Evolutionary conservation across 768 basidiomycete genomes (phyloP).

Genomic region (Suillus americanus): DNA sequence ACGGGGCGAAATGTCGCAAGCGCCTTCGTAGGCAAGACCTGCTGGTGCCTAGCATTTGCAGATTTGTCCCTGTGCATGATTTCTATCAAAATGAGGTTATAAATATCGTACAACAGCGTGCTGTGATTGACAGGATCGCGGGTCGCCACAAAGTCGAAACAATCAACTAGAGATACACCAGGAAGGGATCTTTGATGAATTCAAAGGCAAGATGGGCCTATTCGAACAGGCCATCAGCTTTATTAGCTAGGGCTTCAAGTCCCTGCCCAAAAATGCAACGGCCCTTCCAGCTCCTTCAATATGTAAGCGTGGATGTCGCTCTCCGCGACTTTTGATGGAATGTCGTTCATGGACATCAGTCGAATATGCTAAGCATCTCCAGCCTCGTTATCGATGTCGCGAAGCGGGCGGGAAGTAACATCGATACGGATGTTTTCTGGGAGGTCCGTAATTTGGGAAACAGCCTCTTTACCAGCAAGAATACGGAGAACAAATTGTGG

Average conservation of each 20-base stretch:
- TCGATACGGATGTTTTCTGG: constrained; percentile 5
- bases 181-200: background rate
- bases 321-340: background rate
- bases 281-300: background rate
- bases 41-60: background rate
- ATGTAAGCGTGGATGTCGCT: background rate
- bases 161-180: background rate
- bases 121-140: background rate
- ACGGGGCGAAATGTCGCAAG: constrained; percentile 1
- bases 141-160: background rate
- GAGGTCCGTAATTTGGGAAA: background rate
- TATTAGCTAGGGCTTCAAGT: background rate
- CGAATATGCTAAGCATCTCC: background rate
- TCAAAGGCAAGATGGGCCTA: constrained; percentile 2
- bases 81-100: background rate
- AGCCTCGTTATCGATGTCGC: constrained; percentile 1
- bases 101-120: background rate
- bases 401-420: constrained; percentile 11
- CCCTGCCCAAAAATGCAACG: background rate
- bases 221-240: constrained; percentile 1
- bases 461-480: background rate
- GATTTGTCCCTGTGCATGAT: background rate
- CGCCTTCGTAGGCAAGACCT: constrained; percentile 2
- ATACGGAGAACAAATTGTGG: constrained; percentile 15
- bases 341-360: background rate